Percentiles rank a stretch among this genome's conserved stretches.
phyloP scores from a whole-genome alignment of 768 basidiomycete genomes.

The Coprinellus aureogranulatus region DNA sequence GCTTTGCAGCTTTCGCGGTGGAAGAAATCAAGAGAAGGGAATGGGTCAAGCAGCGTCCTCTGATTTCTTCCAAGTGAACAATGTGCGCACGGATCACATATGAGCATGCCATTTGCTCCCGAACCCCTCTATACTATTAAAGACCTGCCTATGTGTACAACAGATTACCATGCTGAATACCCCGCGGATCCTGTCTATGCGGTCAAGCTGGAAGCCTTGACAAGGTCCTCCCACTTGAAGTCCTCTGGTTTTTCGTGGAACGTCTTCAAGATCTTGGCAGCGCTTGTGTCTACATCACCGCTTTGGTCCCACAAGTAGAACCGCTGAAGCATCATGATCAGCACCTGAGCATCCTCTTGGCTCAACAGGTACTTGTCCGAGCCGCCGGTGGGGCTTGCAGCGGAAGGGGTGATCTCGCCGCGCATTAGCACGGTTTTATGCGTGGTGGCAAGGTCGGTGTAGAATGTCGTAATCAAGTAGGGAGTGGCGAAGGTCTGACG shows the following conservation, averaged over 20 bases:
- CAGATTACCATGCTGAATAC: no score
- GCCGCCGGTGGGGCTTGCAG: slow-evolving; percentile 33
- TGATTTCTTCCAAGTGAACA: slow-evolving; percentile 31
- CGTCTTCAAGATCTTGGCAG: slow-evolving; percentile 52
- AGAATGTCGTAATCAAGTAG: slow-evolving; percentile 85
- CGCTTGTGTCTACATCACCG: slow-evolving; percentile 32
- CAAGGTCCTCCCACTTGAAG: slow-evolving; percentile 80
- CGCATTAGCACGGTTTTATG: slow-evolving; percentile 84
- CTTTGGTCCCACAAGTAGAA: slow-evolving; percentile 71
- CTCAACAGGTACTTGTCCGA: slow-evolving; percentile 55
- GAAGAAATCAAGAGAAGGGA: slow-evolving; percentile 54
- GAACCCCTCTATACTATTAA: not conserved
- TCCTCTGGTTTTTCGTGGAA: slow-evolving; percentile 79
- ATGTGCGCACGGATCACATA: not conserved
- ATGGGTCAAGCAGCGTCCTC: slow-evolving; percentile 57
- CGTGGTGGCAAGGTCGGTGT: slow-evolving; percentile 79
- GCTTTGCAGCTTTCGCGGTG: slow-evolving; percentile 59
- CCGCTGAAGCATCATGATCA: slow-evolving; percentile 77
- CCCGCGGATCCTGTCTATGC: not conserved
- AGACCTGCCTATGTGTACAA: no score
- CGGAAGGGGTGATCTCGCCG: slow-evolving; percentile 83
- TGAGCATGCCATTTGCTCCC: not conserved
- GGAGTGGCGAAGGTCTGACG: slow-evolving; percentile 85
- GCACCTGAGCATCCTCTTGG: slow-evolving; percentile 81
- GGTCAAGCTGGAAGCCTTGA: slow-evolving; percentile 41